phyloP scores from a whole-genome alignment of 495 filamentous ascomycete species.

The Amphirosellinia nigrospora region DNA sequence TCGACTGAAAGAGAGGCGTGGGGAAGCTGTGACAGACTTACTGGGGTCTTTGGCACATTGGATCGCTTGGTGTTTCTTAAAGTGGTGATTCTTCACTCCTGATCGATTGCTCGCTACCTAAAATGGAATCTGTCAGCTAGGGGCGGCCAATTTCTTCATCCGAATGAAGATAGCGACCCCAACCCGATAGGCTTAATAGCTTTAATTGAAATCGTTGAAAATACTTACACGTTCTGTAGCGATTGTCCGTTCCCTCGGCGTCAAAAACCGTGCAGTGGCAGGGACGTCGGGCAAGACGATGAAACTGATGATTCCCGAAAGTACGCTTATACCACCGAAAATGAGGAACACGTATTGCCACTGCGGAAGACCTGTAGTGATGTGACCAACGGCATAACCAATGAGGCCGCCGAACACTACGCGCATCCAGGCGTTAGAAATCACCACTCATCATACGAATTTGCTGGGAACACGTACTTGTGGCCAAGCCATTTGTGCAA shows the following conservation, averaged over 20 bases:
- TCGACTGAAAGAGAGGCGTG: not conserved
- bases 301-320: constrained; percentile 60
- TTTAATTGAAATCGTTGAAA: not conserved
- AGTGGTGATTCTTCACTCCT: constrained; percentile 66
- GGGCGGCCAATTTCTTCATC: not conserved
- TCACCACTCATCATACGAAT: not conserved
- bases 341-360: constrained; percentile 60
- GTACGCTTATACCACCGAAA: constrained; percentile 55
- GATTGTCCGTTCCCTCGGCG: constrained; percentile 53
- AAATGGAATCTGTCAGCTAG: not conserved
- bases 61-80: constrained; percentile 53
- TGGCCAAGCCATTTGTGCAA: constrained; percentile 62
- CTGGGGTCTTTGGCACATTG: constrained; percentile 61
- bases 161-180: not conserved
- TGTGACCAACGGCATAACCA: constrained; percentile 58
- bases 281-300: constrained; percentile 65
- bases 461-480: constrained; percentile 30
- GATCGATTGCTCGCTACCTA: constrained; percentile 57
- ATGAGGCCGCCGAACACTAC: constrained; percentile 57
- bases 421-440: not conserved
- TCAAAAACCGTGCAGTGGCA: constrained; percentile 60
- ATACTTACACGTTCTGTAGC: constrained; percentile 58
- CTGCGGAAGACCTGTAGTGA: constrained; percentile 44
- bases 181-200: not conserved
- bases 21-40: not conserved